phyloP scores from a whole-genome alignment of 2,329 filamentous ascomycete genomes.

The Beauveria pseudobassiana region DNA sequence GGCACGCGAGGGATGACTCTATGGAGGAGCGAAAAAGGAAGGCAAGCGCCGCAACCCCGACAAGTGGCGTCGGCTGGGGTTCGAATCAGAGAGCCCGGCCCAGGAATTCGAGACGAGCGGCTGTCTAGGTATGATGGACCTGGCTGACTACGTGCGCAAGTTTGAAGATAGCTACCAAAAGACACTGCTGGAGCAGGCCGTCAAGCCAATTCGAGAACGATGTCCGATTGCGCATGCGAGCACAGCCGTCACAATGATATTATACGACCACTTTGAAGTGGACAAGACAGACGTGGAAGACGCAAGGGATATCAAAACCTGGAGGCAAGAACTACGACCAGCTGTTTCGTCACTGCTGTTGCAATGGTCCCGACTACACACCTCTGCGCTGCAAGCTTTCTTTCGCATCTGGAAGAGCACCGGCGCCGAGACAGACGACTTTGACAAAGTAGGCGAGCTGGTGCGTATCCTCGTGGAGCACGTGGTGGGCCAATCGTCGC shows the following conservation, averaged over 20 bases:
- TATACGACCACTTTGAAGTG: constrained; percentile 95
- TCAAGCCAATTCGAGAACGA: constrained; percentile 60
- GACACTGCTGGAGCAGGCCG: constrained; percentile 80
- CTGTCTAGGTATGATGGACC: constrained; percentile 93
- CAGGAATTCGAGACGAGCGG: constrained; percentile 80
- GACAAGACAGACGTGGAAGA: constrained; percentile 78
- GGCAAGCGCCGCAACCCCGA: constrained; percentile 73
- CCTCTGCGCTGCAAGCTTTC: constrained; percentile 77
- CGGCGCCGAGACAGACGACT: constrained; percentile 75
- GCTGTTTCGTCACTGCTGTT: constrained; percentile 76
- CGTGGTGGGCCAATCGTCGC: constrained; percentile 72
- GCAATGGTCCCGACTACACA: constrained; percentile 89
- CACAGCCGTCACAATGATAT: constrained; percentile 73
- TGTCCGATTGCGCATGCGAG: constrained; percentile 86
- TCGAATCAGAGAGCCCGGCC: constrained; percentile 81
- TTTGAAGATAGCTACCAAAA: constrained; percentile 92
- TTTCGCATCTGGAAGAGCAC: constrained; percentile 90
- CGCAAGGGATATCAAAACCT: constrained; percentile 64
- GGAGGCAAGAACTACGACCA: constrained; percentile 76
- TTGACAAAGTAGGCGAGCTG: constrained; percentile 87
- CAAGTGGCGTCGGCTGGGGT: constrained; percentile 89
- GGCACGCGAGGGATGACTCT: constrained; percentile 30
- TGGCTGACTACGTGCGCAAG: constrained; percentile 87
- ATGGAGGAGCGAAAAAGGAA: constrained; percentile 43
- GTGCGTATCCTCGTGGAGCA: constrained; percentile 85